Conservation (phyloP, 306 rosid species). For the Oxytropis ochrocephala region DNA sequence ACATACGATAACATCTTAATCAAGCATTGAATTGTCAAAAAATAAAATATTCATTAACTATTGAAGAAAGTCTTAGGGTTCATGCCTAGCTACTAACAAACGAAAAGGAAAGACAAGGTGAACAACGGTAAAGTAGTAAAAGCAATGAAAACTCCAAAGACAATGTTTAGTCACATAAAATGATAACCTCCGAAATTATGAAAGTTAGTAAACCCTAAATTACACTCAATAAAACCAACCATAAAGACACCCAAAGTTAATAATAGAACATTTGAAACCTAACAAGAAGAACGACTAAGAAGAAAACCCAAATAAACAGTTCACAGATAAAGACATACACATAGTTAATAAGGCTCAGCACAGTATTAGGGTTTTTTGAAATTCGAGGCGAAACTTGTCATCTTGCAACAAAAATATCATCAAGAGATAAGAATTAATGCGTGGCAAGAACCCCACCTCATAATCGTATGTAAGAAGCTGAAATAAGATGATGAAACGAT, state of each 20-base stretch:
- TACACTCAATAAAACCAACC: constrained; percentile 17
- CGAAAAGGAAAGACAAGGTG: constrained; percentile 2
- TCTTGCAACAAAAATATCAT: constrained; percentile 5
- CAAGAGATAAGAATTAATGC: constrained; percentile 10
- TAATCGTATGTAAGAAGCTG: constrained; percentile 2
- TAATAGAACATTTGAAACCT: constrained; percentile 17
- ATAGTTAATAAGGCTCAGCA: constrained; percentile 11
- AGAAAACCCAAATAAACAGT: constrained; percentile 5
- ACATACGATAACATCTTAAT: constrained; percentile 15
- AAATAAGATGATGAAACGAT: constrained; percentile 17
- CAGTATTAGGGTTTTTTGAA: constrained; percentile 54
- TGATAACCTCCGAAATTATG: constrained; percentile 17
- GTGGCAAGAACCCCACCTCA: constrained; percentile 16
- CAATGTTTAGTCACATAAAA: constrained; percentile 44
- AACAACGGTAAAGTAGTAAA: constrained; percentile 6
- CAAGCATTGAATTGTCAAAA: no score
- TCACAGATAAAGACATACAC: constrained; percentile 4
- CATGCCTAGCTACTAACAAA: constrained; percentile 21
- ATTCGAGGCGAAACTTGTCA: not conserved
- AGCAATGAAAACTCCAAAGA: constrained; percentile 6
- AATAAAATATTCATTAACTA: no score
- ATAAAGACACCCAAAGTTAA: not conserved
- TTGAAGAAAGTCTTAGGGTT: constrained; percentile 41
- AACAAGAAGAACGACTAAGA: constrained; percentile 6
- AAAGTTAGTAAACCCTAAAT: constrained; percentile 64